Conservation (phyloP, 2,329 filamentous ascomycete species). For the Xylaria sp. region DNA sequence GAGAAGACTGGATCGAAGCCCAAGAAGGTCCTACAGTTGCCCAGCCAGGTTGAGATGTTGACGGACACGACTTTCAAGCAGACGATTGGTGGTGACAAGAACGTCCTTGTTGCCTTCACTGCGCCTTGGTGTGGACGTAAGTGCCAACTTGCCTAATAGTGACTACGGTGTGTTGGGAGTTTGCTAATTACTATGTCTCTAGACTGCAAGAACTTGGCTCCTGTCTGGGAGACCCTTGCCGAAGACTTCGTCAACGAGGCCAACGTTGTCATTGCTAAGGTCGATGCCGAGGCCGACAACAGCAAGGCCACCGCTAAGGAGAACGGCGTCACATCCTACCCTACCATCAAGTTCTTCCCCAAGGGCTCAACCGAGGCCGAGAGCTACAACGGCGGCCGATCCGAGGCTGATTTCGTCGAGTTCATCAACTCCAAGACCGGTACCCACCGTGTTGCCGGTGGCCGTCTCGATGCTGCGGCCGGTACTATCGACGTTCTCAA, state of each 20-base stretch:
- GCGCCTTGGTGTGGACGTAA: constrained; percentile 97
- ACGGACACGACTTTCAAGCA: constrained; percentile 74
- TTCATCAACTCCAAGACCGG: constrained; percentile 88
- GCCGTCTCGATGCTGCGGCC: constrained; percentile 69
- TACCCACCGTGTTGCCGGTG: constrained; percentile 77
- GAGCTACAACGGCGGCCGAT: constrained; percentile 69
- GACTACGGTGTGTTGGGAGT: constrained; percentile 3
- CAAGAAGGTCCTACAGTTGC: constrained; percentile 67
- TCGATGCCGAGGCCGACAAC: constrained; percentile 86
- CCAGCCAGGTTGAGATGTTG: constrained; percentile 73
- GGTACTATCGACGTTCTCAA: constrained; percentile 81
- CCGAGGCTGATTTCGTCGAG: constrained; percentile 67
- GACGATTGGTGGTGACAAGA: constrained; percentile 75
- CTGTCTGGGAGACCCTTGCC: constrained; percentile 83
- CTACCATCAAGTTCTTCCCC: constrained; percentile 97
- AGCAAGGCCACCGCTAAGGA: constrained; percentile 69
- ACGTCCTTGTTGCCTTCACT: constrained; percentile 93
- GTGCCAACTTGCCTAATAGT: constrained; percentile 37
- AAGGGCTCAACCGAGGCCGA: constrained; percentile 70
- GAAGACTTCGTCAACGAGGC: constrained; percentile 72
- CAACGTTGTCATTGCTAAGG: constrained; percentile 82
- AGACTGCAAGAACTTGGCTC: constrained; percentile 97
- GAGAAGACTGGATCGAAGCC: constrained; percentile 83
- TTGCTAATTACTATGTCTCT: constrained; percentile 19
- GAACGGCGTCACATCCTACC: constrained; percentile 79